A percentile compares a stretch with the other conserved stretches of the same genome.
These are phyloP conservation scores for Meyerozyma smithsonii DNA, from an alignment of 1,139 yeast species.

Conservation along the genomic window DNA sequence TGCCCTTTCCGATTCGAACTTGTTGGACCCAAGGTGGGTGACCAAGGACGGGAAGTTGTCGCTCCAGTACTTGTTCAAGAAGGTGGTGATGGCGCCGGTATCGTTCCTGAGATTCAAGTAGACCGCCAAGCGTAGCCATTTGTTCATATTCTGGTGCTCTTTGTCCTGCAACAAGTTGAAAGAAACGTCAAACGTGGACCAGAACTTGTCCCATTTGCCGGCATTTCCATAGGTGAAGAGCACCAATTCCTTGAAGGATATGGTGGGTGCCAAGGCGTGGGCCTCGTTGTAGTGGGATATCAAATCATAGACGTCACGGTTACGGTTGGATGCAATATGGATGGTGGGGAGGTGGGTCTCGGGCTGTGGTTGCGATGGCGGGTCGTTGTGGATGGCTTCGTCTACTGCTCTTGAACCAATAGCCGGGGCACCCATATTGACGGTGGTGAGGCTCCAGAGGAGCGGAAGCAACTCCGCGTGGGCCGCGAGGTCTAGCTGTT, in stretches of 20 bases:
- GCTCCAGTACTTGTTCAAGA: constrained; percentile 30
- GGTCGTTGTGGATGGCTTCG: constrained; percentile 19
- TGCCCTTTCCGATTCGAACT: constrained; percentile 20
- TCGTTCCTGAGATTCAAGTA: constrained; percentile 31
- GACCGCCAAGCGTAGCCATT: constrained; percentile 34
- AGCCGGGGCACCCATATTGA: constrained; percentile 10
- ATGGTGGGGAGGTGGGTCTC: constrained; percentile 6
- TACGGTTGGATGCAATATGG: constrained; percentile 22
- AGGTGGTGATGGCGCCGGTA: constrained; percentile 23
- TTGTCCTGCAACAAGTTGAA: constrained; percentile 12
- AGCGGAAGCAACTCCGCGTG: constrained; percentile 30
- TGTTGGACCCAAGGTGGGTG: constrained; percentile 15
- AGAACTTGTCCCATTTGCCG: constrained; percentile 34
- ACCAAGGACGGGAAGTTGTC: background rate
- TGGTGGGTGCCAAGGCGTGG: constrained; percentile 9
- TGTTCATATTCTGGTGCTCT: constrained; percentile 11
- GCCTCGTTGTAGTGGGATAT: constrained; percentile 18
- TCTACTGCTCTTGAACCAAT: constrained; percentile 25
- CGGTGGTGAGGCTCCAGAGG: constrained; percentile 29
- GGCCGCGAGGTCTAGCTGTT: constrained; percentile 20
- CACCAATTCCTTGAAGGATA: constrained; percentile 27
- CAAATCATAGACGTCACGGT: constrained; percentile 28
- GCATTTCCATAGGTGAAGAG: constrained; percentile 38
- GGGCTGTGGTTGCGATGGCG: no score
- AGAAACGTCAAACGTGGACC: constrained; percentile 35